Conservation (phyloP, 192 early-diverging fungal genomes). For the Phycomyces blakesleeanus region DNA sequence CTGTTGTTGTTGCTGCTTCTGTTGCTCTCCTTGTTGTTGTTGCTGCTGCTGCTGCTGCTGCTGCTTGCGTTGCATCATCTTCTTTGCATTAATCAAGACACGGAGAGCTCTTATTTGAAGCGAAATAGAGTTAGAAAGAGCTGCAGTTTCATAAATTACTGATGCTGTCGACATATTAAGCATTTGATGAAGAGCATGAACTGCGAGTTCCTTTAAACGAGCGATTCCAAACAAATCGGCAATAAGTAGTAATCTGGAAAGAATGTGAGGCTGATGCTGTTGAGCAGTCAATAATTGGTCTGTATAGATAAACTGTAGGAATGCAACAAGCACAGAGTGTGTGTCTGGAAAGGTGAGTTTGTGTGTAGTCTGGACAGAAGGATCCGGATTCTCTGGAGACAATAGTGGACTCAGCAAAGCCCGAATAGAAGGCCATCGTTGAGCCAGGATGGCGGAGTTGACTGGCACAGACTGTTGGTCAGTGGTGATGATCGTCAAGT, state of each 20-base stretch:
- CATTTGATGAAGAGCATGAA: constrained; percentile 57
- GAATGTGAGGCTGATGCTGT: constrained; percentile 58
- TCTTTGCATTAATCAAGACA: constrained; percentile 52
- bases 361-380: constrained; percentile 9
- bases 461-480: constrained; percentile 46
- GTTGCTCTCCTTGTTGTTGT: background rate
- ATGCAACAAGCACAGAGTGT: constrained; percentile 50
- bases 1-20: constrained; percentile 37
- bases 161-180: constrained; percentile 58
- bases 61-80: constrained; percentile 33
- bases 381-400: background rate
- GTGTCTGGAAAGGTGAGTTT: constrained; percentile 42
- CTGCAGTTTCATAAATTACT: constrained; percentile 63
- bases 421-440: constrained; percentile 53
- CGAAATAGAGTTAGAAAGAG: constrained; percentile 55
- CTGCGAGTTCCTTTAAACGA: constrained; percentile 52
- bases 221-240: constrained; percentile 58
- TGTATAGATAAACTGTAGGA: constrained; percentile 67
- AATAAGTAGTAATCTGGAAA: constrained; percentile 58
- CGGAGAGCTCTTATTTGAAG: constrained; percentile 56
- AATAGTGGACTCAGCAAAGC: constrained; percentile 6
- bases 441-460: constrained; percentile 46
- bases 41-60: background rate
- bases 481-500: constrained; percentile 51
- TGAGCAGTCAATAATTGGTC: constrained; percentile 60